phyloP scores from a whole-genome alignment of 306 rosid species.

The barrel medic (Medicago truncatula) region DNA sequence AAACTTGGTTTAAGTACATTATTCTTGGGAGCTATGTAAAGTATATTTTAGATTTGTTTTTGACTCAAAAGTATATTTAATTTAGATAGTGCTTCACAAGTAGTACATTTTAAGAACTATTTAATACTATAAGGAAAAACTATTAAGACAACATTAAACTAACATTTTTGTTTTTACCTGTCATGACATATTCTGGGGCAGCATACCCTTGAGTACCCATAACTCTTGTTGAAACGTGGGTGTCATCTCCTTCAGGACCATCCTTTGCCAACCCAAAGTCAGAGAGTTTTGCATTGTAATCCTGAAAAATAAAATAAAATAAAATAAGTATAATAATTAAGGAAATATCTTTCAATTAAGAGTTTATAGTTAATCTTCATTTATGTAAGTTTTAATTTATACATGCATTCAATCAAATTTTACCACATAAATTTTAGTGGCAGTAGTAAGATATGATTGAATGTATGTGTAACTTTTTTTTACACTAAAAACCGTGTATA shows the following conservation, averaged over 20 bases:
- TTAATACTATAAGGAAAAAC: neutral
- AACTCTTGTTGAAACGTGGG: slow-evolving; percentile 91
- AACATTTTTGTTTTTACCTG: slow-evolving; percentile 53
- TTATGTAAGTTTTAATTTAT: neutral
- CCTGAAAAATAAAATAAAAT: slow-evolving; percentile 50
- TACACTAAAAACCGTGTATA: neutral
- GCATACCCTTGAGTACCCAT: slow-evolving; percentile 97
- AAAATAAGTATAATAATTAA: neutral
- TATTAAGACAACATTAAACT: neutral
- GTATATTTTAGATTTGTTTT: no score
- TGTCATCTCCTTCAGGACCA: slow-evolving; percentile 93
- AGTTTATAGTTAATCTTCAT: neutral
- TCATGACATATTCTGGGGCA: slow-evolving; percentile 95
- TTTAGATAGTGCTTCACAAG: no score
- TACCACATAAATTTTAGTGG: neutral
- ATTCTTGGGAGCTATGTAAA: no score
- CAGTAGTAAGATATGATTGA: neutral
- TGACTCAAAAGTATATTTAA: no score
- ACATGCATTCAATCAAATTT: neutral
- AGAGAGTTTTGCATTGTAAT: slow-evolving; percentile 81
- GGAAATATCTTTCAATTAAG: neutral
- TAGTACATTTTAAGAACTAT: no score
- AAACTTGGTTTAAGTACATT: no score
- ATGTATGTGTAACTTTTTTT: neutral
- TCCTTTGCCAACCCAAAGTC: slow-evolving; percentile 95